Base-by-base conservation (phyloP, 257 asterid species). In the Capsicum rhomboideum region DNA sequence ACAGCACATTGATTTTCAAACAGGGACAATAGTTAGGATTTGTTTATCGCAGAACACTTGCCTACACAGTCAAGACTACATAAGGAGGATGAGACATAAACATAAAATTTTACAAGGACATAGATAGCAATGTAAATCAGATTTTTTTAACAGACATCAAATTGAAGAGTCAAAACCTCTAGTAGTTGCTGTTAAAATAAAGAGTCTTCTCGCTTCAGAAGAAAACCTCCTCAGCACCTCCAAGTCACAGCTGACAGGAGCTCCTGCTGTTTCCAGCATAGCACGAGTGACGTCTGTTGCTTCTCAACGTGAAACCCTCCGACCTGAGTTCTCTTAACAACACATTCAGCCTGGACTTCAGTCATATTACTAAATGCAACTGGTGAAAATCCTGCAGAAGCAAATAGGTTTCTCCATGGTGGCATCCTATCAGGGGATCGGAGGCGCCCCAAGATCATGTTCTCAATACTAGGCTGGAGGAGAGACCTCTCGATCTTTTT, bases 281-380 rank as follows among this genome's bases (percentile, higher is more conserved):
- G 86, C 86, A 87, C 84, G 11, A 92, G 90, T 14, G 91, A 88
- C 1, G 88, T 86, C 80, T 89, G 91, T 31, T 86, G 85, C 86
- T 83, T 90, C 86, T 90, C 90, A 0, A 89, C 91, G 6, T 85
- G 90, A 83, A 90, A 92, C 23, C 95, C 95, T 55, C 87, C 67
- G 2, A 87, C 89, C 75, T 86, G 91, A 77, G 86, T 83, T 56
- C 87, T 82, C 86, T 85, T 89, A 79, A 87, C 58, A 49, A 90
- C 66, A 34, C 91, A 90, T 37, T 90, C 92, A 13, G 92, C 95
- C 69, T 90, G 95, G 13, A 92, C 82, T 85, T 90, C 92, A 6
- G 90, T 82, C 53, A 90, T 86, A 80, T 66, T 87, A 85, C 95
- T 90, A 58, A 88, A 72, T 0, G 90, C 55, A 23, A 85, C 61